Evolutionary conservation across 257 asterid genomes (phyloP), one percentile per base, ranked within the genome.

Genomic region (Cruciata laevipes): DNA sequence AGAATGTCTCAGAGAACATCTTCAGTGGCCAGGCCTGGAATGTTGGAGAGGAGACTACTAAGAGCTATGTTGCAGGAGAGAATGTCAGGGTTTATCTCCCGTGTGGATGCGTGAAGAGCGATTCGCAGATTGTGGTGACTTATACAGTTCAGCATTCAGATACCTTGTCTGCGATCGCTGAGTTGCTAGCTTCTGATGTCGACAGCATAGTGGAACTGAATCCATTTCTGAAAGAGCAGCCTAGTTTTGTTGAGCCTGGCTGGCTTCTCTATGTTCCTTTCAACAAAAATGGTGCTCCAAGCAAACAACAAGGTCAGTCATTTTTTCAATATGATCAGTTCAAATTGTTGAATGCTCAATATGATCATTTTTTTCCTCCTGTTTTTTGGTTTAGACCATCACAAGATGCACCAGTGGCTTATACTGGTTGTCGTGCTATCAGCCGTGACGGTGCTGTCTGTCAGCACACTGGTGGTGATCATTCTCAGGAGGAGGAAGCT

Each of bases 221-320:
- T 71, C 33, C 85, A 3, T 80, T 73, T 79, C 53, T 88, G 80
- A 73, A 68, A 12, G 47, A 61, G 1, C 53, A 63, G 53, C 84
- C 87, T 1, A 72, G 79, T 51, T 80, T 32, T 60, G 71, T 90
- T 40, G 78, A 75, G 31, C 25, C 62, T 5, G 95, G 89, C 44
- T 88, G 96, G 92, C 63, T 86, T 47, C 69, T 90, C 25, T 90
- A 82, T 70, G 87, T 88, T 42, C 92, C 97, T 0, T 73, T 80
- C 88, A 83, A 78, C 37, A 79, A 75, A 72, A 69, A 75, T 66
- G 88, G 87, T 16, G 69, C 78, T 73, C 80, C 70, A 63, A 35
- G 33, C 14, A 71, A 75, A 31, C 69, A 71, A 70, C 74, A 73
- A 58, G 78, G 84, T 83, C 56, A 75, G 69, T 55, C 44, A 0